These are phyloP conservation scores for Sporodiniella umbellata DNA, from an alignment of 371 early-diverging fungal genomes.

Conservation along the genomic window DNA sequence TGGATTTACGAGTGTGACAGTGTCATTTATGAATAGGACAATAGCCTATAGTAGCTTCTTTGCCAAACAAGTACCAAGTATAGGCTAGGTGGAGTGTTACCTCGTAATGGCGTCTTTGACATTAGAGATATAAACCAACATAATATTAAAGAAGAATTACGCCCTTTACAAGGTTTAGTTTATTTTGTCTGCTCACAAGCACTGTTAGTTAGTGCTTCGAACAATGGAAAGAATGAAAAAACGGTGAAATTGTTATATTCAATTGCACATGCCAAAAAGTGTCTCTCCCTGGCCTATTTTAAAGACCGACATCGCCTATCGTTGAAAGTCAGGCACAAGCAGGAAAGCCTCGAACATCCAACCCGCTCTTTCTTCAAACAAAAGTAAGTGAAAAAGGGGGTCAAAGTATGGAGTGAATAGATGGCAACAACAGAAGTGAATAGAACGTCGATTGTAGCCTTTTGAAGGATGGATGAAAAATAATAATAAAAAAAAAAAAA, in stretches of 20 bases:
- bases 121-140: slow-evolving; percentile 9
- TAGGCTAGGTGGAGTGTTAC: slow-evolving; percentile 7
- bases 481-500: too few species aligned
- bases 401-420: background rate
- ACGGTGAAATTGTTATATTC: background rate
- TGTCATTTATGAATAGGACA: slow-evolving; percentile 8
- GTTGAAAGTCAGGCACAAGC: slow-evolving; percentile 7
- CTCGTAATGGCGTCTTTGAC: slow-evolving; percentile 7
- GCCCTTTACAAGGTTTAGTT: slow-evolving; percentile 10
- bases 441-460: background rate
- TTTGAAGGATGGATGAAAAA: background rate
- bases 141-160: slow-evolving; percentile 4
- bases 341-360: background rate
- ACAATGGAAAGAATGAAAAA: slow-evolving; percentile 12
- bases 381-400: background rate
- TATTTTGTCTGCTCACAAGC: slow-evolving; percentile 13
- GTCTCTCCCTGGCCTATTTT: slow-evolving; percentile 17
- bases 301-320: slow-evolving; percentile 33
- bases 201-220: slow-evolving; percentile 7
- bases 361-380: background rate
- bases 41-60: slow-evolving; percentile 2
- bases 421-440: background rate
- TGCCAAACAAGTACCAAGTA: slow-evolving; percentile 12
- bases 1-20: too few species aligned
- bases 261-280: background rate